A percentile compares a stretch with the other conserved stretches of the same genome.
phyloP scores from a whole-genome alignment of 2,329 filamentous ascomycete genomes.

The Ilyonectria sp. region DNA sequence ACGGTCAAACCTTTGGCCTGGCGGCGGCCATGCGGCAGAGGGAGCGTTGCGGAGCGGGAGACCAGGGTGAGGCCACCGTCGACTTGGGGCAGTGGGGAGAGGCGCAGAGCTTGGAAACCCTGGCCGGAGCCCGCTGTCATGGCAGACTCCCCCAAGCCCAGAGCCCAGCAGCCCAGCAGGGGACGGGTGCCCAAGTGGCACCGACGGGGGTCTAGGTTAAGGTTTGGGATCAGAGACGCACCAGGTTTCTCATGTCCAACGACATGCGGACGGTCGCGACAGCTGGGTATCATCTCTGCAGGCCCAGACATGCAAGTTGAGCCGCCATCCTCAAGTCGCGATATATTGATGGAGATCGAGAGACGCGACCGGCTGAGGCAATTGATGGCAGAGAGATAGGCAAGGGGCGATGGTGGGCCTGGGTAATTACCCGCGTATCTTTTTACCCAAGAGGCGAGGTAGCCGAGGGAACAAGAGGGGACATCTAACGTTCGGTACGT shows the following conservation, averaged over 20 bases:
- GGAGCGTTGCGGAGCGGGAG: conserved; percentile 43
- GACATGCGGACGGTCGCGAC: conserved; percentile 16
- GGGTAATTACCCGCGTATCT: conserved; percentile 18
- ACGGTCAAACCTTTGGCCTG: conserved; percentile 43
- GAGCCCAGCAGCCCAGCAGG: conserved; percentile 38
- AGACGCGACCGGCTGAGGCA: background rate
- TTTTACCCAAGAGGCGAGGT: conserved; percentile 5
- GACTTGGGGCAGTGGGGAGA: conserved; percentile 47
- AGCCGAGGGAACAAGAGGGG: conserved; percentile 13
- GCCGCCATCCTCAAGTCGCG: background rate
- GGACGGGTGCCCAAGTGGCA: conserved; percentile 42
- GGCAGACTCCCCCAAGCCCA: conserved; percentile 35
- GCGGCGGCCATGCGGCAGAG: conserved; percentile 39
- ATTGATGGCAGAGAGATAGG: conserved; percentile 12
- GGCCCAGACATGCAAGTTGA: background rate
- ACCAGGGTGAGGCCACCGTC: conserved; percentile 47
- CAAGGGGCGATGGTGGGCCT: conserved; percentile 22
- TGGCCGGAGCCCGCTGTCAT: conserved; percentile 46
- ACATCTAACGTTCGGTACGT: conserved; percentile 5
- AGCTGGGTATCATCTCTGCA: background rate
- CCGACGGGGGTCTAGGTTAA: conserved; percentile 36
- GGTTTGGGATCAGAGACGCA: conserved; percentile 29
- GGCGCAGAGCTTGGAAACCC: conserved; percentile 41
- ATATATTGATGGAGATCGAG: background rate
- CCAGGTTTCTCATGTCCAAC: conserved; percentile 26